phyloP scores from a whole-genome alignment of 2,329 filamentous ascomycete genomes.

The Onygenales sp. region DNA sequence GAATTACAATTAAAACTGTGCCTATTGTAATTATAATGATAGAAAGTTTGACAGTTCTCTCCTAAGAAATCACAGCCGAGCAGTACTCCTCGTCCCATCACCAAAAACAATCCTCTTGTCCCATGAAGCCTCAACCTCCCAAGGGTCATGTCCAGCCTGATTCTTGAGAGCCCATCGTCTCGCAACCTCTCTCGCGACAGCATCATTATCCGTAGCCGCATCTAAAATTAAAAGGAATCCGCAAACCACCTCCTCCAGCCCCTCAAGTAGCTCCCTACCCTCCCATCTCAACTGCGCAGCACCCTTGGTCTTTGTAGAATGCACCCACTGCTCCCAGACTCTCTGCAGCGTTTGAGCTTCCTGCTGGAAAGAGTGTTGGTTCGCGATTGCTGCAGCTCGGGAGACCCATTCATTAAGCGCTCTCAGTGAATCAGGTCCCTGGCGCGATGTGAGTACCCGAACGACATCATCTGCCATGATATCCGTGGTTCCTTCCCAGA shows the following conservation, averaged over 20 bases:
- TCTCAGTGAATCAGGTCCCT: constrained; percentile 7
- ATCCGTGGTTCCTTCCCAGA: constrained; percentile 65
- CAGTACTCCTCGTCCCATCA: background rate
- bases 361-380: constrained; percentile 38
- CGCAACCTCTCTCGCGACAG: constrained; percentile 19
- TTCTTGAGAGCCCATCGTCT: constrained; percentile 8
- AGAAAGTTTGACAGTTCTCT: background rate
- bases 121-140: constrained; percentile 11
- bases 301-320: constrained; percentile 5
- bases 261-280: constrained; percentile 21
- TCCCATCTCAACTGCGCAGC: constrained; percentile 22
- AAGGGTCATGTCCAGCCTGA: constrained; percentile 2
- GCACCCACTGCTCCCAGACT: constrained; percentile 10
- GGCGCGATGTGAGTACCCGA: constrained; percentile 29
- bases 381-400: constrained; percentile 38
- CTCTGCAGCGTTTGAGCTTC: constrained; percentile 21
- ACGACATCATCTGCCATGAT: constrained; percentile 49
- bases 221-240: constrained; percentile 23
- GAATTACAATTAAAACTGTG: too few relatives aligned
- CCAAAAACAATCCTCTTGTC: constrained; percentile 14
- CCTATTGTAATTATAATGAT: background rate
- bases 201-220: constrained; percentile 23
- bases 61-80: background rate
- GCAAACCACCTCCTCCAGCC: constrained; percentile 22
- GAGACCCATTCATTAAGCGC: constrained; percentile 31